Evolutionary conservation across 176 grass and related monocot species (phyloP), one percentile per base, ranked within the genome.

Genomic region (Zizania latifolia): DNA sequence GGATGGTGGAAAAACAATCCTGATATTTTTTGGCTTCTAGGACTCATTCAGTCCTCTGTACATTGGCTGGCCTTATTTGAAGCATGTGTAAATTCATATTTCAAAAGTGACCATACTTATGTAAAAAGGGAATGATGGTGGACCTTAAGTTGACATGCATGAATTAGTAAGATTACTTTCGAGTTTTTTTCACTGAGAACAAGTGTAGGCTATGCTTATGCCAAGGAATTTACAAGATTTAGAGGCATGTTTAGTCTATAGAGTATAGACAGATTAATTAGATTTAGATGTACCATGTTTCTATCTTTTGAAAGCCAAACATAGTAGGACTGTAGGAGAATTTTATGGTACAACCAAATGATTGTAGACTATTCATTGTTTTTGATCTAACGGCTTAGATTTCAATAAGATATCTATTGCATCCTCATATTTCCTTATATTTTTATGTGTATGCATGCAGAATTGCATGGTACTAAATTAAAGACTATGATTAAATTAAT

Each of bases 11-110:
- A 38, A 40, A 17, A 23, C 60, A 59, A 58, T 76, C 37, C 16
- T 28, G 34, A 37, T 11, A 33, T 68, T 58, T 39, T 10, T 39
- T 51, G 30, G 31, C 11, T 66, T 41, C 19, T 26, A 40, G n/a
- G n/a, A 56, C 26, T 27, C 44, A 27, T 27, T 38, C 31, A 78
- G 75, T 31, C 62, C 60, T 78, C 17, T 21, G 45, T 77, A 77
- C 16, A 51, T 65, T 37, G 30, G 30, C 29, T 35, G 64, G 32
- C 31, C 23, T n/a, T 67, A 10, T 66, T 39, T 59, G 8, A 65
- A 78, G 70, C 15, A 58, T 27, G 36, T 62, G 19, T 35, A 29
- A 58, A 39, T 33, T 8, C 36, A 78, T 58, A 71, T n/a, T 59
- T 26, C 13, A 16, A 23, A 55, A 65, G 48, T 44, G 36, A 48